Evolutionary conservation across 2,329 filamentous ascomycete species (phyloP), one percentile per base, ranked within the genome.

Genomic region (Exophiala calicioides): DNA sequence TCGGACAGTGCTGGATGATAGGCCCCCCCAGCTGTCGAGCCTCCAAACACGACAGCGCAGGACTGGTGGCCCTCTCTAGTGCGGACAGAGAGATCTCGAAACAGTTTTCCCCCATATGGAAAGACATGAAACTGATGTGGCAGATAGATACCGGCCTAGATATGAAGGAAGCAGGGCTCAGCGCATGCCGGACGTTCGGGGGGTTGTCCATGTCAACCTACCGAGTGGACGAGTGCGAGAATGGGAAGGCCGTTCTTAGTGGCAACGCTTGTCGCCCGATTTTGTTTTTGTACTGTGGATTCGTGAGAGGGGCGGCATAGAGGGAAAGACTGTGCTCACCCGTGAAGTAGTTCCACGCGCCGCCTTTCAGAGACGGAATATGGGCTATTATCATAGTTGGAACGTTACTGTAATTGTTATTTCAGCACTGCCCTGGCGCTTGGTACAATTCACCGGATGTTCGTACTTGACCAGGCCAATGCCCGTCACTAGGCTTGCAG

Each of bases 91-190:
- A 72, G 63, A 34, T 71, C 68, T 21, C 63, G 62, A 50, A 73
- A 73, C 1, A 73, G 61, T 50, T 71, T 63, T 3, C 67, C 68
- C 4, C 65, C 67, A 42, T 66, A 66, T 58, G 72, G 70, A 49
- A 73, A 73, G n/a, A 73, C 69, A 1, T 64, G 60, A 43, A 73
- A 72, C 29, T 73, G 70, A 33, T 72, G 67, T 0, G 70, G 70
- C 9, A 73, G 59, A 29, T 70, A 71, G 5, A 70, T 67, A 3
- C 68, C 67, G 13, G 67, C 68, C 59, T 65, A 15, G 10, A 12
- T 8, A 21, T 8, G 12, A n/a, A n/a, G n/a, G n/a, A n/a, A n/a
- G n/a, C n/a, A 2, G 12, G 27, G 19, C 12, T 19, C 15, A 10
- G 30, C 10, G 2, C 23, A n/a, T 1, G 5, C 7, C 20, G n/a